These are phyloP conservation scores for Russula vinacea DNA, from an alignment of 768 basidiomycete species.

Conservation along the genomic window DNA sequence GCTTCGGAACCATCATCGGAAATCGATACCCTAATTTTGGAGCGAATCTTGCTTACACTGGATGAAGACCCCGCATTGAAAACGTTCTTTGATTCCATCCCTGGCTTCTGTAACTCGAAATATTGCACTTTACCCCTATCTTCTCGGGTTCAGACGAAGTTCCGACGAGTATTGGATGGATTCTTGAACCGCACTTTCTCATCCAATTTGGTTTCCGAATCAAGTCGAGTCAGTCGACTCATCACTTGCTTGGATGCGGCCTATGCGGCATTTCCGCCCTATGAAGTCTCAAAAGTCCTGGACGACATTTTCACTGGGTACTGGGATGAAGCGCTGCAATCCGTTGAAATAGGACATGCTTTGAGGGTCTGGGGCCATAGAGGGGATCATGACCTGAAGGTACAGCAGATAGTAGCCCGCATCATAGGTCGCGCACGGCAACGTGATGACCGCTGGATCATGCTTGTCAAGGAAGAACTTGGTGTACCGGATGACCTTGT, in stretches of 20 bases:
- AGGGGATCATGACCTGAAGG: not conserved
- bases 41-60: not conserved
- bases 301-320: not conserved
- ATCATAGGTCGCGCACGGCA: not conserved
- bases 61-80: constrained; percentile 1
- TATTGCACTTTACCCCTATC: not conserved
- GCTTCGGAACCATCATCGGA: not conserved
- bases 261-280: not conserved
- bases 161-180: not conserved
- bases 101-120: constrained; percentile 9
- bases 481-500: not conserved
- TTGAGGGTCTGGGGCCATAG: not conserved
- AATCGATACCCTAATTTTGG: not conserved
- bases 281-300: not conserved
- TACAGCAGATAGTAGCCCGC: not conserved
- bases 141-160: not conserved
- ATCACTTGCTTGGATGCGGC: not conserved
- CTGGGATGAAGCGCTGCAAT: not conserved
- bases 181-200: constrained; percentile 6
- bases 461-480: not conserved
- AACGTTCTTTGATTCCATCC: constrained; percentile 5
- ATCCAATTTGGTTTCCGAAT: not conserved
- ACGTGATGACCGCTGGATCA: constrained; percentile 3
- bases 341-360: constrained; percentile 1
- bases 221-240: not conserved